These are phyloP conservation scores for Fusarium robinianum DNA, from an alignment of 2,329 filamentous ascomycete species.

Conservation along the genomic window DNA sequence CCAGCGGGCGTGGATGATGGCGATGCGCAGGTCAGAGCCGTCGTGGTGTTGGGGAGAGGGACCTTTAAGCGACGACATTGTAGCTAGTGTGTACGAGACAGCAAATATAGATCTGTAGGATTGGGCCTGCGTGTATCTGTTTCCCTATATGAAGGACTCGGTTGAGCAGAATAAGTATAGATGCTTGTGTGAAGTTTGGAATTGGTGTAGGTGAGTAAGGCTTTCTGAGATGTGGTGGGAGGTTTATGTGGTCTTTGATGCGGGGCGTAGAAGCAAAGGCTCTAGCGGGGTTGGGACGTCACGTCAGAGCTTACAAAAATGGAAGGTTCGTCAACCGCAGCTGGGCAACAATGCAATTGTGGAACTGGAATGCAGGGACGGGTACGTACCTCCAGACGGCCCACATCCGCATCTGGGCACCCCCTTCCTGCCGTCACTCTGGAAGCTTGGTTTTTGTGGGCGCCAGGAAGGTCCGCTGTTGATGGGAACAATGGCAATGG, in stretches of 20 bases:
- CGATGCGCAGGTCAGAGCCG: constrained; percentile 80
- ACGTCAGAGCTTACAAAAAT: constrained; percentile 34
- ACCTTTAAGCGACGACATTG: constrained; percentile 56
- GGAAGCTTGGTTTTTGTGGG: not conserved
- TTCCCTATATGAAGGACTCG: too few relatives aligned
- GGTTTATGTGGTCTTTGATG: too few relatives aligned
- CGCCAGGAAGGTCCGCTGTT: too few relatives aligned
- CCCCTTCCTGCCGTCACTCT: not conserved
- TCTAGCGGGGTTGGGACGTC: constrained; percentile 33
- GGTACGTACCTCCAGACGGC: constrained; percentile 5
- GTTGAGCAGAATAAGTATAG: too few relatives aligned
- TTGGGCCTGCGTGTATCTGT: too few relatives aligned
- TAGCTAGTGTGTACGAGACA: not conserved
- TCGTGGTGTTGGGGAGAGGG: constrained; percentile 63
- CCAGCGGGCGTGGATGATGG: constrained; percentile 96
- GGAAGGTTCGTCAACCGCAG: too few relatives aligned
- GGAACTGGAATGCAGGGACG: constrained; percentile 30
- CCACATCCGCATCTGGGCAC: too few relatives aligned
- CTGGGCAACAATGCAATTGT: too few relatives aligned
- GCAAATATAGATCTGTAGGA: not conserved
- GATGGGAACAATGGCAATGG: too few relatives aligned
- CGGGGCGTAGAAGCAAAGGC: constrained; percentile 25
- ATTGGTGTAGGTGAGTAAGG: too few relatives aligned
- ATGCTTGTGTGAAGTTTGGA: too few relatives aligned
- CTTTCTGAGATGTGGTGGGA: not conserved